Conservation (phyloP, 495 filamentous ascomycete species). For the Cenococcum geophilum region DNA sequence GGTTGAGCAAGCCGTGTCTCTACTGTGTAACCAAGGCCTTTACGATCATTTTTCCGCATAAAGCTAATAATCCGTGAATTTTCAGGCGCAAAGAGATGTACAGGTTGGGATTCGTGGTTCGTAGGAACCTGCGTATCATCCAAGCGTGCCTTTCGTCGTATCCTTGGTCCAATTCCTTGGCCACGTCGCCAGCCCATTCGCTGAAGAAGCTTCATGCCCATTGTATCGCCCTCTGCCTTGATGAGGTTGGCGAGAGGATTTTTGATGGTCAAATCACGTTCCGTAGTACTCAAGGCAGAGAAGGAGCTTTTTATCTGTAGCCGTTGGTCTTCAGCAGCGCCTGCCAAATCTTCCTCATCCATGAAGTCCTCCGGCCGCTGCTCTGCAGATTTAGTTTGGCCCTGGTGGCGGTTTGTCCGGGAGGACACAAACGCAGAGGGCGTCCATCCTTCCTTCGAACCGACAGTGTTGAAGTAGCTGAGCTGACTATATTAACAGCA, state of each 20-base stretch:
- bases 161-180: slow-evolving; percentile 84
- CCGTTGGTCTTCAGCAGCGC: slow-evolving; percentile 68
- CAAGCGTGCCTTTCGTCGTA: slow-evolving; percentile 68
- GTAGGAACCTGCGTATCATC: slow-evolving; percentile 45
- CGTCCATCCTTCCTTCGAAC: slow-evolving; percentile 96
- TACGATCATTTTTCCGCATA: slow-evolving; percentile 66
- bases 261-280: slow-evolving; percentile 47
- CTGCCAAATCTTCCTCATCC: slow-evolving; percentile 94
- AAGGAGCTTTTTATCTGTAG: slow-evolving; percentile 68
- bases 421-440: slow-evolving; percentile 89
- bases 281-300: slow-evolving; percentile 67
- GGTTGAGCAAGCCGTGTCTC: slow-evolving; percentile 38
- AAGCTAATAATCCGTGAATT: slow-evolving; percentile 74
- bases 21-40: slow-evolving; percentile 73
- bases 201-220: slow-evolving; percentile 80
- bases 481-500: slow-evolving; percentile 33
- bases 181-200: slow-evolving; percentile 96
- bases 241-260: slow-evolving; percentile 71
- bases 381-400: slow-evolving; percentile 47
- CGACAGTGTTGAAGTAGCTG: slow-evolving; percentile 96
- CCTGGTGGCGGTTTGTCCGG: slow-evolving; percentile 67
- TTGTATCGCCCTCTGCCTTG: slow-evolving; percentile 70
- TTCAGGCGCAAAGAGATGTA: slow-evolving; percentile 81
- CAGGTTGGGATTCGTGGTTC: slow-evolving; percentile 32
- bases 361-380: slow-evolving; percentile 88